These are phyloP conservation scores for Dryadomyces sulphureus DNA, from an alignment of 2,329 filamentous ascomycete species.

Conservation along the genomic window DNA sequence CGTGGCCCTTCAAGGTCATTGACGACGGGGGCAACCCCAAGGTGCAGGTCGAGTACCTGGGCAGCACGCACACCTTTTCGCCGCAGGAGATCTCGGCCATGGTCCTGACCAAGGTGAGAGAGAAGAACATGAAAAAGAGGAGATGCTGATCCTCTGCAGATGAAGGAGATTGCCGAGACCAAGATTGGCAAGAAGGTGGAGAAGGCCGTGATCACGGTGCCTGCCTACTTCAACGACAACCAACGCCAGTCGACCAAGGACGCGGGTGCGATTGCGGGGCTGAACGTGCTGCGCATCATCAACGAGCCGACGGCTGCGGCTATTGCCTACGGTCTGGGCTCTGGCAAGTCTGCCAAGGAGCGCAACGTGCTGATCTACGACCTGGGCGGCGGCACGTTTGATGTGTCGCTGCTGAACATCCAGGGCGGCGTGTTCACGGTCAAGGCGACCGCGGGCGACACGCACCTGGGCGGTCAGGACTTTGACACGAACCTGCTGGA, in stretches of 20 bases:
- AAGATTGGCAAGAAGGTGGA: constrained; percentile 98
- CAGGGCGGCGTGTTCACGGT: constrained; percentile 99
- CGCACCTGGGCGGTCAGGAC: constrained; percentile 87
- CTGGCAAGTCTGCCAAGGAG: constrained; percentile 93
- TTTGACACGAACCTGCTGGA: constrained; percentile 95
- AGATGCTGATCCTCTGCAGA: constrained; percentile 38
- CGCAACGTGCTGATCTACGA: constrained; percentile 99
- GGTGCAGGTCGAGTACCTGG: constrained; percentile 91
- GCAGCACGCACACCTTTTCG: constrained; percentile 89
- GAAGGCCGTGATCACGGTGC: constrained; percentile 98
- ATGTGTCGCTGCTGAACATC: constrained; percentile 98
- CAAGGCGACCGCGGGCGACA: constrained; percentile 96
- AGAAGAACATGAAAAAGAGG: background rate
- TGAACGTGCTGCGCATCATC: constrained; percentile 99
- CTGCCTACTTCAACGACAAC: constrained; percentile 99
- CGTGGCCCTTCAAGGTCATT: constrained; percentile 98
- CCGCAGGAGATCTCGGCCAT: constrained; percentile 98
- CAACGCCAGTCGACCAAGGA: constrained; percentile 99
- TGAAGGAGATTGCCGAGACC: constrained; percentile 97
- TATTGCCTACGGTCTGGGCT: constrained; percentile 93
- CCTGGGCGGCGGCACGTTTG: constrained; percentile 98
- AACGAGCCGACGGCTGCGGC: constrained; percentile 98
- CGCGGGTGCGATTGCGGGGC: constrained; percentile 88
- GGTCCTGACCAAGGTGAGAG: constrained; percentile 83
- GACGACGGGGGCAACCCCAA: constrained; percentile 78